Evolutionary conservation across 345 rosid species (phyloP).

Genomic region (Camelina laxa): DNA sequence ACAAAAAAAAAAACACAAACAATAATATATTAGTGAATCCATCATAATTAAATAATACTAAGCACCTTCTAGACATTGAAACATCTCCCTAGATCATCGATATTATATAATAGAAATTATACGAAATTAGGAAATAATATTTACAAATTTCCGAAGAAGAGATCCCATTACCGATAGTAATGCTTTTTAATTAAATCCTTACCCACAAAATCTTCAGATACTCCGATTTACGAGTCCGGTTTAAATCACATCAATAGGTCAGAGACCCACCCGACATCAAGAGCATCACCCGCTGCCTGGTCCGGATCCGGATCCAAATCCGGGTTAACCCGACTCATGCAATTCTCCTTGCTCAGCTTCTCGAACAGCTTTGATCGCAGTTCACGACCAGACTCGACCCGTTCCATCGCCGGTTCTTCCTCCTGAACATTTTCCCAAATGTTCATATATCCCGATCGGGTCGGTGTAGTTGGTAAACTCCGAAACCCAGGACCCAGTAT

Average conservation of each 20-base stretch:
- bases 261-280: constrained; percentile 84
- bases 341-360: constrained; percentile 70
- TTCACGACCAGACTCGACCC: constrained; percentile 88
- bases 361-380: constrained; percentile 69
- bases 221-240: constrained; percentile 5
- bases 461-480: constrained; percentile 61
- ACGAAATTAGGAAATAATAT: no score
- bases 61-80: constrained; percentile 13
- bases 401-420: constrained; percentile 78
- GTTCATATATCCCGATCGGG: constrained; percentile 48
- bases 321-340: constrained; percentile 41
- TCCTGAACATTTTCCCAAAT: constrained; percentile 59
- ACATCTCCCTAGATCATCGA: constrained; percentile 14
- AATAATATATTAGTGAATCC: constrained; percentile 1
- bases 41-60: constrained; percentile 13
- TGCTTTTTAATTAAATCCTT: constrained; percentile 14
- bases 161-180: no score
- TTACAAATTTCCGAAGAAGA: no score
- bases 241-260: constrained; percentile 57
- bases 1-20: neutral
- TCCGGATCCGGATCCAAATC: no score
- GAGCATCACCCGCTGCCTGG: constrained; percentile 31
- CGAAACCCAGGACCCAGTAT: constrained; percentile 58
- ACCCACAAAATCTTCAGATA: no score
- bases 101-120: constrained; percentile 22